Conservation (phyloP, 2,329 filamentous ascomycete species). For the Alternaria sp. region DNA sequence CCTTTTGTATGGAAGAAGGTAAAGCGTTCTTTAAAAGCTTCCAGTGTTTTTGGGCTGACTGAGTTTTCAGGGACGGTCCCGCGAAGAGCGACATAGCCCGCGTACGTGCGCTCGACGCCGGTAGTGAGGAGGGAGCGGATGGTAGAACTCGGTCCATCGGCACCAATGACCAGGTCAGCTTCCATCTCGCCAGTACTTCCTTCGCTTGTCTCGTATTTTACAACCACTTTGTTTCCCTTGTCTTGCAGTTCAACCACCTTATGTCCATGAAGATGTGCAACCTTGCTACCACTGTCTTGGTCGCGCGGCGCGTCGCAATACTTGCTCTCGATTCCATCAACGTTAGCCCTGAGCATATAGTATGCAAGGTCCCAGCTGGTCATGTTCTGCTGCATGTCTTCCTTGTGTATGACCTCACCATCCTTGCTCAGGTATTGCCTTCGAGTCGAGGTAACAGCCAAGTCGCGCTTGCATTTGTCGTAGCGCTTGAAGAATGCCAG, state of each 20-base stretch:
- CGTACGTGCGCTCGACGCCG: slow-evolving; percentile 37
- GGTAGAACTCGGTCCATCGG: slow-evolving; percentile 46
- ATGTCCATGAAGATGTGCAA: slow-evolving; percentile 36
- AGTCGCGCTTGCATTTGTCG: slow-evolving; percentile 31
- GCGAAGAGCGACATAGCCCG: slow-evolving; percentile 46
- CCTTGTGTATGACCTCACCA: slow-evolving; percentile 39
- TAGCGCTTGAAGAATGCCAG: slow-evolving; percentile 43
- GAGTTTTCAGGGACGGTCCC: slow-evolving; percentile 40
- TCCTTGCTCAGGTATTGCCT: slow-evolving; percentile 41
- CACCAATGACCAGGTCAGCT: slow-evolving; percentile 43
- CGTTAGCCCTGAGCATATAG: slow-evolving; percentile 43
- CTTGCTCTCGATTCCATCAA: slow-evolving; percentile 39
- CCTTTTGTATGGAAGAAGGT: slow-evolving; percentile 53
- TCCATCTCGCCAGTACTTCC: slow-evolving; percentile 25
- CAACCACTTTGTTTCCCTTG: slow-evolving; percentile 24
- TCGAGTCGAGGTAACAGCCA: slow-evolving; percentile 37
- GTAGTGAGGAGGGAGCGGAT: slow-evolving; percentile 34
- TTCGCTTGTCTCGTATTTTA: slow-evolving; percentile 30
- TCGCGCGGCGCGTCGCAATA: slow-evolving; percentile 37
- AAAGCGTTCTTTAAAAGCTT: slow-evolving; percentile 51
- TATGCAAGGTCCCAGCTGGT: slow-evolving; percentile 50
- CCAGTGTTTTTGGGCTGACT: slow-evolving; percentile 29
- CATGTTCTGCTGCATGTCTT: slow-evolving; percentile 47
- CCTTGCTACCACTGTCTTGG: slow-evolving; percentile 19
- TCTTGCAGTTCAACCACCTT: slow-evolving; percentile 35